These are phyloP conservation scores for Xylariaceae sp. DNA, from an alignment of 2,329 filamentous ascomycete species.

Conservation along the genomic window DNA sequence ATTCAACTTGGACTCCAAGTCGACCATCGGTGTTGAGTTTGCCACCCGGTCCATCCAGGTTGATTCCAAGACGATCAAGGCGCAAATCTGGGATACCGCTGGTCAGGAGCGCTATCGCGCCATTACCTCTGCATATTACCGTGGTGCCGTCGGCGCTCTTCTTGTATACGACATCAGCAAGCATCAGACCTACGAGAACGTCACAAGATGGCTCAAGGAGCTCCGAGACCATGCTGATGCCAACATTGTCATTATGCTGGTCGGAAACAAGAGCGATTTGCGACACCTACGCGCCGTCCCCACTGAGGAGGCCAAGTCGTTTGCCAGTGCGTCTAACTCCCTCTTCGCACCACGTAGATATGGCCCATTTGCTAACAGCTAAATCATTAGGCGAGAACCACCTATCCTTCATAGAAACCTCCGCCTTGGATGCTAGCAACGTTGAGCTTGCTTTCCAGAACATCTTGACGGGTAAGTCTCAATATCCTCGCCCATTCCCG, in stretches of 20 bases:
- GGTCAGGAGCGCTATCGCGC: conserved; percentile 98
- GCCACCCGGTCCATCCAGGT: conserved; percentile 98
- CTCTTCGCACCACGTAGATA: not conserved
- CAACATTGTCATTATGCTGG: conserved; percentile 99
- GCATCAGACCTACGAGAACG: conserved; percentile 98
- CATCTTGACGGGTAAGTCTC: conserved; percentile 84
- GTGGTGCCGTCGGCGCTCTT: conserved; percentile 91
- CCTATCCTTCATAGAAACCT: conserved; percentile 98
- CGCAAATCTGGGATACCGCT: conserved; percentile 99
- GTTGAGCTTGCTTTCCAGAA: conserved; percentile 99
- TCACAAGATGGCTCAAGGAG: conserved; percentile 98
- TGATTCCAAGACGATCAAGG: conserved; percentile 99
- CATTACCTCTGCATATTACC: conserved; percentile 98
- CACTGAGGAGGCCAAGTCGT: conserved; percentile 95
- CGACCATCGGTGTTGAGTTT: conserved; percentile 98
- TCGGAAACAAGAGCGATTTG: conserved; percentile 99
- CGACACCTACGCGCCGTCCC: conserved; percentile 94
- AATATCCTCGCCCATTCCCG: conserved; percentile 6
- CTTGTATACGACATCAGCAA: conserved; percentile 99
- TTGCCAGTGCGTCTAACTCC: conserved; percentile 66
- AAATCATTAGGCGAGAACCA: conserved; percentile 77
- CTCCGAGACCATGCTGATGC: conserved; percentile 95
- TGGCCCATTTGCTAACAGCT: conserved; percentile 25
- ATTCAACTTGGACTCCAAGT: conserved; percentile 99
- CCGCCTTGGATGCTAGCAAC: conserved; percentile 96